These are phyloP conservation scores for Saccharomycopsis lassenensis DNA, from an alignment of 805 yeast genomes.

Conservation along the genomic window DNA sequence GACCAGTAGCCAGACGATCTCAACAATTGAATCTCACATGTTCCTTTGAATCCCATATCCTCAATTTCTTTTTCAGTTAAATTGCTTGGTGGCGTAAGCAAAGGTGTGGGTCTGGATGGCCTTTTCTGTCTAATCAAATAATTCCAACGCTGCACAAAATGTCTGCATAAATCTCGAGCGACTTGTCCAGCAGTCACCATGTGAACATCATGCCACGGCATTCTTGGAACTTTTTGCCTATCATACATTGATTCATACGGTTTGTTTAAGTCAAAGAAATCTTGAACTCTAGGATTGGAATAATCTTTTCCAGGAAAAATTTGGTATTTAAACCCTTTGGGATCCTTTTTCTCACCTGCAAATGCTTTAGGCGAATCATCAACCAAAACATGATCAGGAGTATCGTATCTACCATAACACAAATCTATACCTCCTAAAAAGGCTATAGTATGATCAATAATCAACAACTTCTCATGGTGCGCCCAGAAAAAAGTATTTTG, in stretches of 20 bases:
- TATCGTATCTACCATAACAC: slow-evolving; percentile 92
- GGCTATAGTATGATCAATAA: slow-evolving; percentile 79
- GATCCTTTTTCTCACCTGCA: slow-evolving; percentile 23
- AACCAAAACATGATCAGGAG: slow-evolving; percentile 83
- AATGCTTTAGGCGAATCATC: slow-evolving; percentile 51
- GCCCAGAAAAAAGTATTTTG: slow-evolving; percentile 98
- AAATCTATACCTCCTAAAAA: slow-evolving; percentile 94
- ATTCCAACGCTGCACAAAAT: slow-evolving; percentile 97
- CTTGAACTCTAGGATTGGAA: slow-evolving; percentile 89
- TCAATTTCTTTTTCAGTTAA: slow-evolving; percentile 61
- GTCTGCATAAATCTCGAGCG: slow-evolving; percentile 87
- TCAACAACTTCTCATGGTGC: slow-evolving; percentile 88
- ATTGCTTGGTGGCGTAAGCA: slow-evolving; percentile 87
- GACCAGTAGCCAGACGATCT: slow-evolving; percentile 94
- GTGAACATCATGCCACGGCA: slow-evolving; percentile 99
- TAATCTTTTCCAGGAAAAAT: slow-evolving; percentile 95
- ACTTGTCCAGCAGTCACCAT: slow-evolving; percentile 92
- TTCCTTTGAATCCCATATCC: slow-evolving; percentile 50
- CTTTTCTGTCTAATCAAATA: slow-evolving; percentile 84
- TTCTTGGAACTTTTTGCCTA: slow-evolving; percentile 68
- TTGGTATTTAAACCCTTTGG: slow-evolving; percentile 36
- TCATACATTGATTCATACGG: slow-evolving; percentile 93
- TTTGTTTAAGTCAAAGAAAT: slow-evolving; percentile 66
- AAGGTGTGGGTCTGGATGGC: slow-evolving; percentile 88
- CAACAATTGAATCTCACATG: slow-evolving; percentile 84